phyloP scores from a whole-genome alignment of 768 basidiomycete species.

The Paxillus ammoniavirescens region DNA sequence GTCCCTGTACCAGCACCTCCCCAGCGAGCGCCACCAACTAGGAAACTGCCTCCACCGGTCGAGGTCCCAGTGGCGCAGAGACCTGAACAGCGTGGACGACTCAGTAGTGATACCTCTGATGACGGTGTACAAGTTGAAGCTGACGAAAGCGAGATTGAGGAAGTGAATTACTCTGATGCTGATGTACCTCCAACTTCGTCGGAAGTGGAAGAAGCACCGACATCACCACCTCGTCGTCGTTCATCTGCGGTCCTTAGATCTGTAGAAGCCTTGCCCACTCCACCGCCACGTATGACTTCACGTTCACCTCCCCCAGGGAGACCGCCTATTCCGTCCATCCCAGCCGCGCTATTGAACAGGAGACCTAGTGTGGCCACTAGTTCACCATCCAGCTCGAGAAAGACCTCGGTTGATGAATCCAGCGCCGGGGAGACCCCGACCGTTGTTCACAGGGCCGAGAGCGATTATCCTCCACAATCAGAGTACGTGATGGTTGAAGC shows the following conservation, averaged over 20 bases:
- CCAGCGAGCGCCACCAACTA: constrained; percentile 28
- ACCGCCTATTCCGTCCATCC: constrained; percentile 37
- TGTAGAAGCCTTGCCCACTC: constrained; percentile 39
- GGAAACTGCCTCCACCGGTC: constrained; percentile 31
- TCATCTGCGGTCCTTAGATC: constrained; percentile 20
- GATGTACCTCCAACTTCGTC: constrained; percentile 30
- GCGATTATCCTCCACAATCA: constrained; percentile 29
- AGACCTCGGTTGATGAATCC: constrained; percentile 35
- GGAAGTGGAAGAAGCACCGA: constrained; percentile 43
- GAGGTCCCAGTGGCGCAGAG: constrained; percentile 3
- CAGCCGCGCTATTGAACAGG: constrained; percentile 32
- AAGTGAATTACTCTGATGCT: constrained; percentile 58
- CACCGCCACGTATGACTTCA: constrained; percentile 42
- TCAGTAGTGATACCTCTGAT: constrained; percentile 45
- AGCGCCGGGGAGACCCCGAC: constrained; percentile 8
- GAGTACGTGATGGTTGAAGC: constrained; percentile 69
- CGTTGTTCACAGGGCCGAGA: not conserved
- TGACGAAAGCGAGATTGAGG: constrained; percentile 73
- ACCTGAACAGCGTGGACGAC: constrained; percentile 38
- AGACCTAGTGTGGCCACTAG: constrained; percentile 36
- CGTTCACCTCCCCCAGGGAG: constrained; percentile 34
- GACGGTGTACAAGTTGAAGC: constrained; percentile 66
- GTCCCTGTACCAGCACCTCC: constrained; percentile 33
- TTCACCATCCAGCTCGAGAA: constrained; percentile 35
- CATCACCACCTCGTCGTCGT: constrained; percentile 54